These are phyloP conservation scores for Halteria grandinella DNA, from an alignment of 73 alveolate genomes.

Conservation along the genomic window DNA sequence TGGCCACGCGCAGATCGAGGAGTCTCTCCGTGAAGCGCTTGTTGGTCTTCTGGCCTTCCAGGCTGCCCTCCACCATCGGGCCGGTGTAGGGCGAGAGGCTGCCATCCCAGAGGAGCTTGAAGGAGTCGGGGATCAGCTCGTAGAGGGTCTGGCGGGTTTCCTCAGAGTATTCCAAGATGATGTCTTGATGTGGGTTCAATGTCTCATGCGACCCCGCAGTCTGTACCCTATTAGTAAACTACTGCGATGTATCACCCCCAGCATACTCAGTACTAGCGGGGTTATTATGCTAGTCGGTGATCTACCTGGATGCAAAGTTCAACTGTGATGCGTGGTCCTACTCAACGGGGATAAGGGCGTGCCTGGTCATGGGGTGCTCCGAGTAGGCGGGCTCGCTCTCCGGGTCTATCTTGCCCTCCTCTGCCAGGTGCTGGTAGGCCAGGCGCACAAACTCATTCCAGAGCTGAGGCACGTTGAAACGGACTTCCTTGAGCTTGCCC, in stretches of 20 bases:
- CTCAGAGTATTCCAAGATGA: constrained; percentile 51
- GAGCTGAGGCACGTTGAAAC: too few species aligned
- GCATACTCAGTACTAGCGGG: background rate
- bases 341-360: too few species aligned
- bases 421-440: too few species aligned
- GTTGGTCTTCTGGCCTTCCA: constrained; percentile 42
- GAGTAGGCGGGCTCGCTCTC: too few species aligned
- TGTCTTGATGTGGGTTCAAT: background rate
- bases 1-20: constrained; percentile 44
- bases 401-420: too few species aligned
- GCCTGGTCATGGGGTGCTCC: too few species aligned
- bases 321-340: too few species aligned
- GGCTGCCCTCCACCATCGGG: constrained; percentile 26
- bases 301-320: background rate
- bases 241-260: background rate
- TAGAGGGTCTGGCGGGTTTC: constrained; percentile 14
- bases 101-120: constrained; percentile 74
- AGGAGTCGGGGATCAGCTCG: background rate
- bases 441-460: too few species aligned
- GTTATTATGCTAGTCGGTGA: background rate
- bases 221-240: background rate
- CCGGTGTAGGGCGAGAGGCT: constrained; percentile 50
- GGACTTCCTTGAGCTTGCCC: too few species aligned
- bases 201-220: background rate
- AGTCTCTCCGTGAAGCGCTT: constrained; percentile 46